A percentile compares a stretch with the other conserved stretches of the same genome.
Evolutionary conservation across 2,329 filamentous ascomycete species (phyloP).

Genomic region (Neofusicoccum parvum): DNA sequence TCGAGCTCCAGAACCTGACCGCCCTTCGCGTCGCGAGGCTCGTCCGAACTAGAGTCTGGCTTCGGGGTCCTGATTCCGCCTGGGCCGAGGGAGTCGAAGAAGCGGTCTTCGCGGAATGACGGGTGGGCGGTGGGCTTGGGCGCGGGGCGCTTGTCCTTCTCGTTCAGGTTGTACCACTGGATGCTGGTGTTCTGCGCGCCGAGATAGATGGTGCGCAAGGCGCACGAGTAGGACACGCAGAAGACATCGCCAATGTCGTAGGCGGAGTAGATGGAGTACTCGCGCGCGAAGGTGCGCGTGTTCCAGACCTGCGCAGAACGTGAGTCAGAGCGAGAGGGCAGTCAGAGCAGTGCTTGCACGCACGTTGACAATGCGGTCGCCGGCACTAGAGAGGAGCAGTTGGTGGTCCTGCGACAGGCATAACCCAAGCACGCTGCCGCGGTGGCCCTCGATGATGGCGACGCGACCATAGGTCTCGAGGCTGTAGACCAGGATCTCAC

Average conservation of each 20-base stretch:
- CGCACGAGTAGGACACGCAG: constrained; percentile 83
- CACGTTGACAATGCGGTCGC: constrained; percentile 89
- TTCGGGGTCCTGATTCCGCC: constrained; percentile 79
- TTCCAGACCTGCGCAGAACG: constrained; percentile 68
- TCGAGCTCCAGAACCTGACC: constrained; percentile 78
- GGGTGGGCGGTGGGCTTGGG: constrained; percentile 71
- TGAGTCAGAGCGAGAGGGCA: constrained; percentile 1
- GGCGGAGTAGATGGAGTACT: constrained; percentile 89
- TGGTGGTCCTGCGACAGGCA: constrained; percentile 74
- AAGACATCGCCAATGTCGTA: constrained; percentile 97
- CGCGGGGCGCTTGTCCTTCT: constrained; percentile 60
- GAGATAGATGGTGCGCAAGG: constrained; percentile 80
- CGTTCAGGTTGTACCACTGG: constrained; percentile 82
- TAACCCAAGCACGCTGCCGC: constrained; percentile 85
- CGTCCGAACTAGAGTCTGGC: constrained; percentile 57
- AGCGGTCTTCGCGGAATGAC: constrained; percentile 76
- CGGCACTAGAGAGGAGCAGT: constrained; percentile 87
- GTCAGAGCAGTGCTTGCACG: constrained; percentile 18
- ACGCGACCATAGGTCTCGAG: constrained; percentile 83
- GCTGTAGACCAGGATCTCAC: constrained; percentile 89
- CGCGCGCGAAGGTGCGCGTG: constrained; percentile 70
- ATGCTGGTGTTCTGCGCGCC: constrained; percentile 94
- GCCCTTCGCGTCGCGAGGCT: constrained; percentile 54
- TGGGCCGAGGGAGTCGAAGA: constrained; percentile 89
- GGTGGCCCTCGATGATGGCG: constrained; percentile 80